Percentiles rank a stretch among this genome's conserved stretches.
These are phyloP conservation scores for Botrytis galanthina DNA, from an alignment of 2,329 filamentous ascomycete genomes.

Conservation along the genomic window DNA sequence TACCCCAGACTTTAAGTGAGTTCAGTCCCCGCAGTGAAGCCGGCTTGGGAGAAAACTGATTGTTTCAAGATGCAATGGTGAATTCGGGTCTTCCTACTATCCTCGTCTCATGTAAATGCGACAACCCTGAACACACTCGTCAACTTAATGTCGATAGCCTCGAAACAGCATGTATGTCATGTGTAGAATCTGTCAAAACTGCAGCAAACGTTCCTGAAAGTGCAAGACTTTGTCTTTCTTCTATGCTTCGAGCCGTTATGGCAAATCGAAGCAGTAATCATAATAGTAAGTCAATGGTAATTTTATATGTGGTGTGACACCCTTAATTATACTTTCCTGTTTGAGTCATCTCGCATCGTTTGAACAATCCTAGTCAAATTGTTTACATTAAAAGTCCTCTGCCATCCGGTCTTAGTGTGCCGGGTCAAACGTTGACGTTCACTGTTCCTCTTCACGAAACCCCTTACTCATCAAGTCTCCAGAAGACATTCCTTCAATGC, in stretches of 20 bases:
- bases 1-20: conserved; percentile 78
- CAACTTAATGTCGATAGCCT: conserved; percentile 69
- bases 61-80: conserved; percentile 63
- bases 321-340: conserved; percentile 15
- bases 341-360: conserved; percentile 2
- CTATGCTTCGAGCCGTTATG: conserved; percentile 71
- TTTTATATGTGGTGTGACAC: conserved; percentile 19
- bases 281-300: conserved; percentile 57
- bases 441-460: background rate
- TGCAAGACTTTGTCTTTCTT: conserved; percentile 71
- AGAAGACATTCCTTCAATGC: conserved; percentile 7
- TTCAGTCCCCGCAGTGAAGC: conserved; percentile 32
- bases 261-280: conserved; percentile 46
- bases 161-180: conserved; percentile 65
- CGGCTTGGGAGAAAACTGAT: conserved; percentile 16
- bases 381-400: background rate
- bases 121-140: conserved; percentile 67
- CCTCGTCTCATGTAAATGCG: conserved; percentile 87
- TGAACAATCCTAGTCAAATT: background rate
- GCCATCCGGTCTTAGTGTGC: background rate
- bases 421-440: background rate
- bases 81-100: conserved; percentile 73
- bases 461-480: background rate
- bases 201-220: conserved; percentile 68
- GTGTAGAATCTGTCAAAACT: conserved; percentile 70